A percentile compares a stretch with the other conserved stretches of the same genome.
Evolutionary conservation across 768 basidiomycete genomes (phyloP).

Genomic region (Suillus brevipes): DNA sequence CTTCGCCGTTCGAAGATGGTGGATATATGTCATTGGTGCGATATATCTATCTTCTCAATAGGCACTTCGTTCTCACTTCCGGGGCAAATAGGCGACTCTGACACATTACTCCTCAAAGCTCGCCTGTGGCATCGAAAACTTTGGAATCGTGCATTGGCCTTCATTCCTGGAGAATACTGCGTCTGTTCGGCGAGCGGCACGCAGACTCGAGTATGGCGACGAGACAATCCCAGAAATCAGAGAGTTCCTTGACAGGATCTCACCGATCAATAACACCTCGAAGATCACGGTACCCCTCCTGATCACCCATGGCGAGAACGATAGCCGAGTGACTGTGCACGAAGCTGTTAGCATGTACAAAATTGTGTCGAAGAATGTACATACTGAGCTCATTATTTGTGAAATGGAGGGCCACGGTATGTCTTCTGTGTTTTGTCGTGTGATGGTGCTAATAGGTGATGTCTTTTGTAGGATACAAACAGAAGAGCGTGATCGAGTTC

Average conservation of each 20-base stretch:
- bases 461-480: slow-evolving; percentile 37
- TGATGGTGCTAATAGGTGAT: slow-evolving; percentile 7
- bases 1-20: slow-evolving; percentile 28
- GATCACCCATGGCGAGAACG: slow-evolving; percentile 44
- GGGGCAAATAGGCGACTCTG: slow-evolving; percentile 35
- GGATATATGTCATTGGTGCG: slow-evolving; percentile 43
- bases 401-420: slow-evolving; percentile 45
- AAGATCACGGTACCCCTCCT: slow-evolving; percentile 38
- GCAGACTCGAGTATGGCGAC: slow-evolving; percentile 43
- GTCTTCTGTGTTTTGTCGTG: slow-evolving; percentile 8
- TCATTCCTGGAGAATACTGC: slow-evolving; percentile 46
- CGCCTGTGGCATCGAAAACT: slow-evolving; percentile 42
- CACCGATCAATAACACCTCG: slow-evolving; percentile 39
- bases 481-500: slow-evolving; percentile 45
- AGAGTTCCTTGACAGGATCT: slow-evolving; percentile 39
- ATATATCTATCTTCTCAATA: background rate
- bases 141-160: slow-evolving; percentile 40
- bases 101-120: slow-evolving; percentile 43
- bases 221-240: slow-evolving; percentile 38
- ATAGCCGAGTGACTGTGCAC: slow-evolving; percentile 40
- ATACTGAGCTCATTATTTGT: slow-evolving; percentile 39
- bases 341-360: slow-evolving; percentile 41
- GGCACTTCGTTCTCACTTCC: background rate
- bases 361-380: slow-evolving; percentile 29
- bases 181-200: slow-evolving; percentile 32